Evolutionary conservation across 805 yeast genomes (phyloP), one percentile per base, ranked within the genome.

Genomic region (Debaryomyces castellii): DNA sequence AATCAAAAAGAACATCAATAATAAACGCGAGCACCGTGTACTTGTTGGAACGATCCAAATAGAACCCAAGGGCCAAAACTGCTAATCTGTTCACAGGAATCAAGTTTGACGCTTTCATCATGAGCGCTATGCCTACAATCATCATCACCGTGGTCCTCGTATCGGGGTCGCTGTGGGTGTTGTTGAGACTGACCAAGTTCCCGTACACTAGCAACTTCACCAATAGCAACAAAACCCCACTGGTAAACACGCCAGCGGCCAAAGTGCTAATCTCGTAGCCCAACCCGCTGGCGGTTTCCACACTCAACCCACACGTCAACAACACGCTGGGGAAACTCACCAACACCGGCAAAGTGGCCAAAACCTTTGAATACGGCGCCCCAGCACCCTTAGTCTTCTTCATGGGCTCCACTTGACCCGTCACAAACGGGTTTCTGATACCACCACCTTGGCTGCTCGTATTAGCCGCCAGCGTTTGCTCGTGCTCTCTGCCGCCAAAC

Each of bases 331-430:
- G 69, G 24, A 66, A 54, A 4, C 72, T 62, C 39, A 63, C 58
- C 23, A 69, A 51, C 21, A 65, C 61, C 1, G 74, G 74, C 25
- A 68, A 51, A 3, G 71, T 57, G n/a, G 60, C 55, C 27, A 59
- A 40, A 25, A 64, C 28, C 20, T 40, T 45, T 7, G 32, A 20
- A 30, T 30, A 21, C 14, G 46, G 23, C 9, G 3, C n/a, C 6
- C 9, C 9, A 9, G 14, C 8, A 2, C 16, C n/a, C n/a, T n/a
- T n/a, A n/a, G n/a, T n/a, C n/a, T n/a, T n/a, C n/a, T n/a, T n/a
- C n/a, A n/a, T n/a, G n/a, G n/a, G n/a, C n/a, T n/a, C n/a, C n/a
- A n/a, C n/a, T n/a, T n/a, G n/a, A n/a, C n/a, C 18, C 20, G 40
- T n/a, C 20, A 37, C 20, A 37, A 37, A 37, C 16, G 40, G 40